Conservation (phyloP, 2,329 filamentous ascomycete species). For the Cladosporium sp. region DNA sequence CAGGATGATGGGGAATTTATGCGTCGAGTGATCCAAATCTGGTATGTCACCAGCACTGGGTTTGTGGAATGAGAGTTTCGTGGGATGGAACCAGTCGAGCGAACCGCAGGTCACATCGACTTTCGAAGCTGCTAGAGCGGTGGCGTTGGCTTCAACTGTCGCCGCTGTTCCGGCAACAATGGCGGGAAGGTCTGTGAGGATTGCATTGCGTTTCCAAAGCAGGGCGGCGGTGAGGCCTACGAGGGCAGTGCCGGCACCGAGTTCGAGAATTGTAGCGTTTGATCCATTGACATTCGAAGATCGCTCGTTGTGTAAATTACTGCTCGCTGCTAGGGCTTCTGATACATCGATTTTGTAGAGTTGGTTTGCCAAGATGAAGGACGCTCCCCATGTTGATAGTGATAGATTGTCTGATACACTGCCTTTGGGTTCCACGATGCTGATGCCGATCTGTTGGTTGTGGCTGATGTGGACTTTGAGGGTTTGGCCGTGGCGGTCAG, state of each 20-base stretch:
- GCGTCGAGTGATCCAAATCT: neutral
- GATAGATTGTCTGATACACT: constrained; percentile 29
- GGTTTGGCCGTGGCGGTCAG: constrained; percentile 10
- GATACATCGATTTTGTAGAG: constrained; percentile 30
- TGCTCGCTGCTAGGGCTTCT: constrained; percentile 12
- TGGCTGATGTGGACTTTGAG: neutral
- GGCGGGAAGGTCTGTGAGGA: constrained; percentile 34
- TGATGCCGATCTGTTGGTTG: constrained; percentile 11
- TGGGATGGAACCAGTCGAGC: constrained; percentile 37
- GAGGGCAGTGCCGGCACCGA: constrained; percentile 38
- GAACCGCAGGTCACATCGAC: constrained; percentile 24
- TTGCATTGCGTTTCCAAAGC: constrained; percentile 27
- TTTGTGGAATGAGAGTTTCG: constrained; percentile 9
- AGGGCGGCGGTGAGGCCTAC: constrained; percentile 34
- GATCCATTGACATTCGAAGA: neutral
- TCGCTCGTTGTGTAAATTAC: neutral
- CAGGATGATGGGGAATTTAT: constrained; percentile 35
- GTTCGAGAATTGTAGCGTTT: constrained; percentile 30
- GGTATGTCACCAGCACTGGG: neutral
- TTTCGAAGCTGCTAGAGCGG: constrained; percentile 11
- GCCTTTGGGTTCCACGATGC: constrained; percentile 10
- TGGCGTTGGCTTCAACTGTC: constrained; percentile 33
- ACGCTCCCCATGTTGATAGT: constrained; percentile 38
- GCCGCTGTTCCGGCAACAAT: constrained; percentile 31
- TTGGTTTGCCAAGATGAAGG: constrained; percentile 32